Evolutionary conservation across 768 basidiomycete species (phyloP).

Genomic region (Fomitopsis serialis): DNA sequence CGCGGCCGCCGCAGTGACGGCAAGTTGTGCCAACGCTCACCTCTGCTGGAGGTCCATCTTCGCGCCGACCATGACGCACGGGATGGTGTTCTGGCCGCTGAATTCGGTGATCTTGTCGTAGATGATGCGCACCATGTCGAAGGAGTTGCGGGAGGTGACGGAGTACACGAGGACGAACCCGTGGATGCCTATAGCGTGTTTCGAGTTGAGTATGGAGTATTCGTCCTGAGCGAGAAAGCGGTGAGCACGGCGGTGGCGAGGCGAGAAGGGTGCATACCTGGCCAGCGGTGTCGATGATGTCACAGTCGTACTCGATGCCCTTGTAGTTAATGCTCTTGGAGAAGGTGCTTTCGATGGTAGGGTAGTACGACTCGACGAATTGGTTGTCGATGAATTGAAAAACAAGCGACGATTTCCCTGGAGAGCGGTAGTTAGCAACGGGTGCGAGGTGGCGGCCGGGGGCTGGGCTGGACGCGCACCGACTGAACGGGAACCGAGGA

Average conservation of each 20-base stretch:
- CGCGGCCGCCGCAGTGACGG: slow-evolving; percentile 2
- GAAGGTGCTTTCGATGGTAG: slow-evolving; percentile 89
- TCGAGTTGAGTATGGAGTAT: slow-evolving; percentile 88
- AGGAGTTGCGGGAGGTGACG: slow-evolving; percentile 82
- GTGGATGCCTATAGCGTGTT: slow-evolving; percentile 95
- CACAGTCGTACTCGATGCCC: slow-evolving; percentile 90
- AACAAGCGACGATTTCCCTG: slow-evolving; percentile 92
- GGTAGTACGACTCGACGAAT: slow-evolving; percentile 91
- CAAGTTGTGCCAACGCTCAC: slow-evolving; percentile 37
- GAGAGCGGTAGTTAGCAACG: slow-evolving; percentile 2
- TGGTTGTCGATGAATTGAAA: slow-evolving; percentile 91
- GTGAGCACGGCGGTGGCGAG: slow-evolving; percentile 4
- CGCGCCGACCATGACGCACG: slow-evolving; percentile 92
- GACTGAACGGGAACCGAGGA: slow-evolving; percentile 83
- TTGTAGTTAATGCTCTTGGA: slow-evolving; percentile 83
- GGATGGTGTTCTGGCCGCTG: slow-evolving; percentile 76
- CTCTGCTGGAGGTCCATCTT: slow-evolving; percentile 79
- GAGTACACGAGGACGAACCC: slow-evolving; percentile 97
- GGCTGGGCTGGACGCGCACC: slow-evolving; percentile 42
- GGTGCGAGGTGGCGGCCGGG: slow-evolving; percentile 13
- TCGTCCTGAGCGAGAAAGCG: slow-evolving; percentile 68
- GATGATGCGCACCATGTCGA: slow-evolving; percentile 91
- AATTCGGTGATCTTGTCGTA: slow-evolving; percentile 93
- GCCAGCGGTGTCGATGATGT: slow-evolving; percentile 97
- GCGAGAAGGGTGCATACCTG: slow-evolving; percentile 53